Percentiles rank a stretch among this genome's conserved stretches.
phyloP scores from a whole-genome alignment of 2,329 filamentous ascomycete genomes.

The Diplodia seriata region DNA sequence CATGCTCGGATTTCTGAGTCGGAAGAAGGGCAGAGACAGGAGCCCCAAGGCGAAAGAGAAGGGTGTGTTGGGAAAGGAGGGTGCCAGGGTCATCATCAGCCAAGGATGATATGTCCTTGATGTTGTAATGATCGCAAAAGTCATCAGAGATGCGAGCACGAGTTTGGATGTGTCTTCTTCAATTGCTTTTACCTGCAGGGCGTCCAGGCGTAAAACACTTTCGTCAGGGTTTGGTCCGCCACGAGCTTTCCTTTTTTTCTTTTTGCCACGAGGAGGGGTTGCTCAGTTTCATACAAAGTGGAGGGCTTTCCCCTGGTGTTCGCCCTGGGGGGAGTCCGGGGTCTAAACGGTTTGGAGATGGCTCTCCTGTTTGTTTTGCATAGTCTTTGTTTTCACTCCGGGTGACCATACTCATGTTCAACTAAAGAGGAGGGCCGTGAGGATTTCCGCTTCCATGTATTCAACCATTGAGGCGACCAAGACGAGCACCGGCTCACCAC shows the following conservation, averaged over 20 bases:
- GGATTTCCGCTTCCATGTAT: constrained; percentile 13
- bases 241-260: constrained; percentile 9
- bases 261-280: constrained; percentile 12
- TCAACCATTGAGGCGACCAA: constrained; percentile 2
- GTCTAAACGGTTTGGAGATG: constrained; percentile 6
- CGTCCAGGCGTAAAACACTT: constrained; percentile 30
- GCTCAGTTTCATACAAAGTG: constrained; percentile 10
- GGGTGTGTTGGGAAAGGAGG: constrained; percentile 93
- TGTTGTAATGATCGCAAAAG: constrained; percentile 18
- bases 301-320: constrained; percentile 1
- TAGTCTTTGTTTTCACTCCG: constrained; percentile 8
- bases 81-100: constrained; percentile 69
- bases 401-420: constrained; percentile 29
- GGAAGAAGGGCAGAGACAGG: constrained; percentile 88
- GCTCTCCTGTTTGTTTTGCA: constrained; percentile 8
- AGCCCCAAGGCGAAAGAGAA: constrained; percentile 95
- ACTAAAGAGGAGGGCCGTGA: constrained; percentile 23
- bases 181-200: constrained; percentile 29
- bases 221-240: constrained; percentile 26
- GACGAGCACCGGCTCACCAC: constrained; percentile 1
- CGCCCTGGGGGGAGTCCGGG: background rate
- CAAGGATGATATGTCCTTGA: constrained; percentile 43
- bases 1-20: constrained; percentile 86
- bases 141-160: constrained; percentile 26
- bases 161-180: constrained; percentile 30